Evolutionary conservation across 164 flowering plant genomes (phyloP), one percentile per base, ranked within the genome.

Genomic region (Paratinospora sagittata): DNA sequence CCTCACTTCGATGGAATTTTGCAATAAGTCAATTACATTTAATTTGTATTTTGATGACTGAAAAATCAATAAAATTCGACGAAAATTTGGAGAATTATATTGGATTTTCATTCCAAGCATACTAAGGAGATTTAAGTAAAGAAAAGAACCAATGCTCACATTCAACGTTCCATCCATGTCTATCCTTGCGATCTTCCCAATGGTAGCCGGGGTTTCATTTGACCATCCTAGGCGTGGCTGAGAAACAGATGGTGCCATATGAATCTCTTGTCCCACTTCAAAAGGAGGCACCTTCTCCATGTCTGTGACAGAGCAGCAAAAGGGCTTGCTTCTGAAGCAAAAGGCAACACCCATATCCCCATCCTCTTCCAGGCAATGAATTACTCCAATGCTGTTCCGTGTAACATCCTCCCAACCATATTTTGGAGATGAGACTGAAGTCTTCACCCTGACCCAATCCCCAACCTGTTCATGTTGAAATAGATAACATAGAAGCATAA

Each of bases 181-280:
- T 43, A 95, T 90, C 80, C 91, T 89, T 58, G 77, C 81, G 41
- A 95, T 84, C 81, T 89, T 95, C 68, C 99, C 99, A 74, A 86
- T 84, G 33, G 97, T 86, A 26, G 98, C 98, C 0, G 94, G 86
- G 75, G 88, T 83, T 84, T 95, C 97, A 77, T 86, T 82, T 73
- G 99, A 91, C 99, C 99, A 95, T 68, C 99, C 99, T 69, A 95
- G 97, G 66, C 97, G 89, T 41, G 99, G 99, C 78, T 90, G 97
- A 68, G 84, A 39, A 45, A 95, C 83, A 70, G 98, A 86, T 8
- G 92, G 79, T 78, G 84, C 77, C 76, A 95, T 76, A 78, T 89
- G 96, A 76, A 95, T 89, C 80, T 88, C 96, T 83, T 91, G 94
- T 64, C 96, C 99, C 58, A 90, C 80, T 83, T 92, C 96, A 82